Evolutionary conservation across 345 rosid genomes (phyloP).

Genomic region (Salix purpurea): DNA sequence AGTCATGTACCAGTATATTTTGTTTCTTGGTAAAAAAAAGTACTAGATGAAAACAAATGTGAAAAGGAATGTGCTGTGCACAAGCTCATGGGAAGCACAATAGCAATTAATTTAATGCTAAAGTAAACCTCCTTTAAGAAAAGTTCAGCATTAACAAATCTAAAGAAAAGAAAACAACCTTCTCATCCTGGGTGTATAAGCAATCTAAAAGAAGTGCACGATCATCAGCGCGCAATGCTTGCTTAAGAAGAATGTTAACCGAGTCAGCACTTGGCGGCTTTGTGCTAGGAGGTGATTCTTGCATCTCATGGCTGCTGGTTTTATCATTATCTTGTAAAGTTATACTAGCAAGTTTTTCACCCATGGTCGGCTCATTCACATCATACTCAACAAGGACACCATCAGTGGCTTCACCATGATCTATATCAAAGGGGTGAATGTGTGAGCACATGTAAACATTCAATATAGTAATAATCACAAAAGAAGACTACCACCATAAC

Average conservation of each 20-base stretch:
- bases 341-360: constrained; percentile 71
- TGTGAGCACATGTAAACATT: background rate
- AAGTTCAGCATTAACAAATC: background rate
- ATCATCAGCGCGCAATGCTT: constrained; percentile 86
- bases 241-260: constrained; percentile 70
- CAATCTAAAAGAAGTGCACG: constrained; percentile 83
- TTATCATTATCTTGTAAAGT: constrained; percentile 37
- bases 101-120: background rate
- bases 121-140: background rate
- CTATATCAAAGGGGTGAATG: constrained; percentile 21
- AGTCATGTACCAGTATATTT: background rate
- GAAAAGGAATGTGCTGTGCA: background rate
- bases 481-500: background rate
- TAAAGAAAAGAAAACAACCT: constrained; percentile 39
- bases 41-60: background rate
- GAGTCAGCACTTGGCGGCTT: constrained; percentile 93
- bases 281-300: constrained; percentile 26
- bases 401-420: constrained; percentile 55
- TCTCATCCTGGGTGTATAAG: constrained; percentile 79
- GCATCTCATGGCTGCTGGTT: constrained; percentile 25
- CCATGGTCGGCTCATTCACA: constrained; percentile 82
- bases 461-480: background rate
- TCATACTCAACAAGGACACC: constrained; percentile 62
- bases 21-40: background rate
- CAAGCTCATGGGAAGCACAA: background rate